Conservation (phyloP, 2,329 filamentous ascomycete species). For the Lasiodiplodia citricola region DNA sequence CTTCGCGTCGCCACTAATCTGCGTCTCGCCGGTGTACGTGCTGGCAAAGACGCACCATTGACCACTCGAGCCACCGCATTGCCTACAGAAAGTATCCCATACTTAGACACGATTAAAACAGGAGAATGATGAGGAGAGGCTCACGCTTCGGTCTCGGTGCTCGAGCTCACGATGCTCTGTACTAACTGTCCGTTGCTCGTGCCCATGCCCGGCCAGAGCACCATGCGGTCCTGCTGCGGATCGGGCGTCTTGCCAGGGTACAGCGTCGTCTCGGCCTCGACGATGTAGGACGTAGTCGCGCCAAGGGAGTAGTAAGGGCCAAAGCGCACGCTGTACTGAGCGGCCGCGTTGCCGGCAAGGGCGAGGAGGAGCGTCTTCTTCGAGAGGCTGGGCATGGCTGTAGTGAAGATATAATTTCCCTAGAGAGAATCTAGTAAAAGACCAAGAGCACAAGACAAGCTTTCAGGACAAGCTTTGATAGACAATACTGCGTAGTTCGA, state of each 20-base stretch:
- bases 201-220: slow-evolving; percentile 59
- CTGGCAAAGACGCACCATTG: slow-evolving; percentile 51
- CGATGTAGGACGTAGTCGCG: slow-evolving; percentile 48
- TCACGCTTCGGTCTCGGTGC: background rate
- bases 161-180: slow-evolving; percentile 47
- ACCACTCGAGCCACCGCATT: slow-evolving; percentile 19
- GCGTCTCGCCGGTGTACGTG: slow-evolving; percentile 38
- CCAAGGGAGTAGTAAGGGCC: slow-evolving; percentile 43
- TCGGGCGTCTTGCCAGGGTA: slow-evolving; percentile 48
- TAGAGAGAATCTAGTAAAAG: background rate
- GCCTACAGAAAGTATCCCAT: background rate
- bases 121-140: too few relatives aligned
- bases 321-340: slow-evolving; percentile 29
- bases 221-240: slow-evolving; percentile 42
- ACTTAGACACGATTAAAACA: background rate
- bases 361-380: slow-evolving; percentile 28
- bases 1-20: slow-evolving; percentile 42
- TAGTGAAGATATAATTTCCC: background rate
- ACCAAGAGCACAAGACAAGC: background rate
- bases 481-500: background rate
- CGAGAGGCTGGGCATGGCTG: slow-evolving; percentile 14
- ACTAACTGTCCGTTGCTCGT: slow-evolving; percentile 57
- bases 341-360: slow-evolving; percentile 29
- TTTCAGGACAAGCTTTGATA: background rate
- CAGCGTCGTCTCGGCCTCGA: slow-evolving; percentile 52